Conservation (phyloP, 805 yeast species). For the Nakazawaea holstii region DNA sequence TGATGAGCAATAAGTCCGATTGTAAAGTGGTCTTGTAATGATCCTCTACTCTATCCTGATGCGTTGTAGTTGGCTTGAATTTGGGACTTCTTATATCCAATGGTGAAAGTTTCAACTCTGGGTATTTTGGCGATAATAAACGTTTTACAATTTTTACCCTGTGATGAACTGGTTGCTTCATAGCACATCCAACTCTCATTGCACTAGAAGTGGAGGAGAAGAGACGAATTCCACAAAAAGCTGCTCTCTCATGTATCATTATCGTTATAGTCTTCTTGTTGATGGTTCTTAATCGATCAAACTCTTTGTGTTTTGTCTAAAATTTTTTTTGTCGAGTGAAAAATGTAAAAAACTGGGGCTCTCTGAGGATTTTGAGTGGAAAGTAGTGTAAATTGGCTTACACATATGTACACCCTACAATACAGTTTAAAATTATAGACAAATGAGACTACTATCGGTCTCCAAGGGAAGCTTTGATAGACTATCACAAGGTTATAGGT, state of each 20-base stretch:
- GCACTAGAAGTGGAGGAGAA: constrained; percentile 28
- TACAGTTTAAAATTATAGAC: no score
- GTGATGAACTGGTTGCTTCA: constrained; percentile 91
- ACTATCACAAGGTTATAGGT: no score
- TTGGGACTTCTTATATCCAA: constrained; percentile 77
- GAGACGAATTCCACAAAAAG: constrained; percentile 14
- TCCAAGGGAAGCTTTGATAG: no score
- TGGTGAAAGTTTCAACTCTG: constrained; percentile 58
- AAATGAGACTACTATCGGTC: no score
- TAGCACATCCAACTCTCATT: constrained; percentile 54
- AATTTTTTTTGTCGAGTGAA: not conserved
- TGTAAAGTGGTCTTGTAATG: constrained; percentile 71
- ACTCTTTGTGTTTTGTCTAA: not conserved
- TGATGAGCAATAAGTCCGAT: constrained; percentile 72
- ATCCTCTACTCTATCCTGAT: constrained; percentile 73
- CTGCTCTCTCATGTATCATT: not conserved
- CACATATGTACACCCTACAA: no score
- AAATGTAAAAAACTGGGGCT: not conserved
- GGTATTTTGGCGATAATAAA: constrained; percentile 68
- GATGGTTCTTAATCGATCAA: not conserved
- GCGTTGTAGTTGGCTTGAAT: constrained; percentile 68
- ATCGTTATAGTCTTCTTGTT: not conserved
- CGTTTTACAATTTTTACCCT: constrained; percentile 70
- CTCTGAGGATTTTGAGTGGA: not conserved
- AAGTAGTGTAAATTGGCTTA: no score